Evolutionary conservation across 768 basidiomycete genomes (phyloP).

Genomic region (Mycena amicta): DNA sequence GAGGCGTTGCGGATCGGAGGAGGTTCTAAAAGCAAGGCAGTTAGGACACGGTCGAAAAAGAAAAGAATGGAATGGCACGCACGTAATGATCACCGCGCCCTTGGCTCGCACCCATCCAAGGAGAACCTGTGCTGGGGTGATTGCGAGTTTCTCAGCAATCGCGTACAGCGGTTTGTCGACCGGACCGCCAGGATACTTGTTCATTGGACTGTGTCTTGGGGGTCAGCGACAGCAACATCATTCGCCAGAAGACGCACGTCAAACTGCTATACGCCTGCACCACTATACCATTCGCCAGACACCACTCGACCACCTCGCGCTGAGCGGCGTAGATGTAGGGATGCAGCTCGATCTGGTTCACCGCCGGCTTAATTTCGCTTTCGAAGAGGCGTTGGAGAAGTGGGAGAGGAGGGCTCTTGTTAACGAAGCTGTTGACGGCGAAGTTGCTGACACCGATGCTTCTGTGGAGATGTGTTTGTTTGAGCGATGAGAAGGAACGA

Average conservation of each 20-base stretch:
- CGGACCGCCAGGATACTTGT: conserved; percentile 45
- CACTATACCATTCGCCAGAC: conserved; percentile 44
- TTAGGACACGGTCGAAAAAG: neutral
- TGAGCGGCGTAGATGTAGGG: conserved; percentile 52
- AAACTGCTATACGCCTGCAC: conserved; percentile 54
- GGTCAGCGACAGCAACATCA: neutral
- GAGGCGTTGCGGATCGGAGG: conserved; percentile 43
- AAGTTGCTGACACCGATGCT: conserved; percentile 65
- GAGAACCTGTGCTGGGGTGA: conserved; percentile 50
- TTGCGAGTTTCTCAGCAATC: conserved; percentile 41
- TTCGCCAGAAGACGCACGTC: conserved; percentile 30
- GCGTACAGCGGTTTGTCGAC: conserved; percentile 46
- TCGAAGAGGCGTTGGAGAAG: conserved; percentile 38
- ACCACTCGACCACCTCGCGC: conserved; percentile 44
- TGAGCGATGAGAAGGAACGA: neutral
- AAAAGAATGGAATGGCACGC: too few relatives aligned
- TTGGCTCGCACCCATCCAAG: conserved; percentile 52
- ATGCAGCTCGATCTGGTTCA: conserved; percentile 44
- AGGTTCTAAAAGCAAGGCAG: conserved; percentile 34
- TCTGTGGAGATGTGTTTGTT: too few relatives aligned
- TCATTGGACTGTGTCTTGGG: conserved; percentile 36
- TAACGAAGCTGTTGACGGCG: conserved; percentile 28
- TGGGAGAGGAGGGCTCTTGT: too few relatives aligned
- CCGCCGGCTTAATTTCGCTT: conserved; percentile 40
- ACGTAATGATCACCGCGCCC: conserved; percentile 51